These are phyloP conservation scores for Phialophora macrospora DNA, from an alignment of 2,329 filamentous ascomycete genomes.

Conservation along the genomic window DNA sequence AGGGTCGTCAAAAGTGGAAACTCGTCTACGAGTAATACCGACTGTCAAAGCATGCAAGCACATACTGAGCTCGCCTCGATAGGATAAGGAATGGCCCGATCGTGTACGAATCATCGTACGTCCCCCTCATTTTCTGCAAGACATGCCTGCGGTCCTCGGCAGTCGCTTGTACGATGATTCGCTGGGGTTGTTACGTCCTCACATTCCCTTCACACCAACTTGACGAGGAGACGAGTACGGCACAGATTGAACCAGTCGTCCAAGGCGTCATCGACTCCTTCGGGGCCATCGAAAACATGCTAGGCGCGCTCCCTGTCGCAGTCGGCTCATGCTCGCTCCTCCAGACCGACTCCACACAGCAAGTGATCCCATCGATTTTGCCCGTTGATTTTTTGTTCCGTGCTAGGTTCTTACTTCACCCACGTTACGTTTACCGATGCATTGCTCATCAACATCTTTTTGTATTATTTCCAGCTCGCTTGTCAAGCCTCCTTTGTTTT, in stretches of 20 bases:
- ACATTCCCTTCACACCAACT: neutral
- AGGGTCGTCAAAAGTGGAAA: neutral
- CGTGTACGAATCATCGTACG: neutral
- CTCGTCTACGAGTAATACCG: neutral
- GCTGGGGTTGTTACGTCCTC: neutral
- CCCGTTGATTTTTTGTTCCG: neutral
- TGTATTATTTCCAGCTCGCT: neutral
- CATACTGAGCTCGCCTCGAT: too few relatives aligned
- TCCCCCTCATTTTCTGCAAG: neutral
- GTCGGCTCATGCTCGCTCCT: constrained; percentile 14
- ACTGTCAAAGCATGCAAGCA: too few relatives aligned
- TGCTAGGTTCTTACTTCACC: neutral
- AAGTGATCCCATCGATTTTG: neutral
- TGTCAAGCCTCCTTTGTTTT: neutral
- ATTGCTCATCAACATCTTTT: neutral
- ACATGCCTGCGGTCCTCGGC: neutral
- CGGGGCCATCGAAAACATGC: constrained; percentile 8
- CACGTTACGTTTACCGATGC: neutral
- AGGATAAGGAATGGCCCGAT: neutral
- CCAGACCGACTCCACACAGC: neutral
- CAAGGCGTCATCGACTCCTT: constrained; percentile 11
- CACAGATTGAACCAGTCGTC: neutral
- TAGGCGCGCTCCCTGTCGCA: neutral
- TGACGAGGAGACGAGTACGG: neutral
- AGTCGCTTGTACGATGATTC: neutral